These are phyloP conservation scores for Fusarium musae DNA, from an alignment of 2,329 filamentous ascomycete genomes.

Conservation along the genomic window DNA sequence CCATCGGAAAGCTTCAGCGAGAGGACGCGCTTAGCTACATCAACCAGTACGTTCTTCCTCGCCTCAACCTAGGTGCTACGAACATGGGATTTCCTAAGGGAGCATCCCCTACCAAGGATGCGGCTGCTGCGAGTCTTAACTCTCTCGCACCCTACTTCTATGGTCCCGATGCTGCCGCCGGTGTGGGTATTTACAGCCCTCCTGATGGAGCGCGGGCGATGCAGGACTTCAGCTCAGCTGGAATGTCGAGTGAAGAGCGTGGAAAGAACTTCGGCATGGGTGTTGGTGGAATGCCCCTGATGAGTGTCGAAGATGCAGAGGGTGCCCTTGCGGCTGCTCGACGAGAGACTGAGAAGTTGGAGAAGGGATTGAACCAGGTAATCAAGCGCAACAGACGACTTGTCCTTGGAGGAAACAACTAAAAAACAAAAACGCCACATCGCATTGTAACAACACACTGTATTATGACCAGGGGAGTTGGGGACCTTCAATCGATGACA, in stretches of 20 bases:
- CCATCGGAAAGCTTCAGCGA: conserved; percentile 72
- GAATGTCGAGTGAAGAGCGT: conserved; percentile 45
- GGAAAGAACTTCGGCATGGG: conserved; percentile 47
- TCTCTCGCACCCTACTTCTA: conserved; percentile 68
- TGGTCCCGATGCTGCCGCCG: conserved; percentile 57
- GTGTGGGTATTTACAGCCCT: conserved; percentile 57
- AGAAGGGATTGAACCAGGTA: conserved; percentile 69
- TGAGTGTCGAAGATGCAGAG: conserved; percentile 73
- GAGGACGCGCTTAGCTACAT: conserved; percentile 75
- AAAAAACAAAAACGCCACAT: background rate
- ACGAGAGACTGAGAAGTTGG: conserved; percentile 70
- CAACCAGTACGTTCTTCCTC: conserved; percentile 74
- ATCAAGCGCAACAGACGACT: conserved; percentile 70
- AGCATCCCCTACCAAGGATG: conserved; percentile 54
- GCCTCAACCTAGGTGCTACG: conserved; percentile 63
- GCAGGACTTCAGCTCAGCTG: conserved; percentile 48
- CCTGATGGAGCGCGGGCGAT: conserved; percentile 51
- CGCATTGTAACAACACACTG: background rate
- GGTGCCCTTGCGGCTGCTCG: conserved; percentile 61
- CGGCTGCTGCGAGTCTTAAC: conserved; percentile 62
- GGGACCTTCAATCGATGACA: background rate
- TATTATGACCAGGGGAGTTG: background rate
- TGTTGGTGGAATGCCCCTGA: conserved; percentile 61
- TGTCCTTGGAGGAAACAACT: conserved; percentile 53
- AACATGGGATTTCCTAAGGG: conserved; percentile 57